Evolutionary conservation across 164 flowering plant genomes (phyloP), one percentile per base, ranked within the genome.

Genomic region (Tetracentron sinense): DNA sequence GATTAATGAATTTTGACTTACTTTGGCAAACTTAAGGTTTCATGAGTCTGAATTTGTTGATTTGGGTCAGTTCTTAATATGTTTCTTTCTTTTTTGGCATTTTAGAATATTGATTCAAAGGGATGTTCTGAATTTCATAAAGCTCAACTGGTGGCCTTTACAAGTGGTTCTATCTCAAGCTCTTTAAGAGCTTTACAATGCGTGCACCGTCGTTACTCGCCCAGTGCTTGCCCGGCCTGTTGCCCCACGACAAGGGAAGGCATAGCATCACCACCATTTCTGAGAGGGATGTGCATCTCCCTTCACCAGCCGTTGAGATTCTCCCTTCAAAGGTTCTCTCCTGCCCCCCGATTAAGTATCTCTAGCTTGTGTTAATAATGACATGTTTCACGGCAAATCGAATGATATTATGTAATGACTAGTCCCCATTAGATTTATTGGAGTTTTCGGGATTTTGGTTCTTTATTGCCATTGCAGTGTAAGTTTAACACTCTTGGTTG

Each of bases 241-340:
- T 76, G 71, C 81, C 86, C 28, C 82, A 79, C 28, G 94, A 87
- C 59, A 75, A 79, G 50, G 86, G 78, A 53, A 80, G 73, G 66
- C 85, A 78, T 10, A 61, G n/a, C n/a, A n/a, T n/a, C n/a, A n/a
- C 84, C 42, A 28, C 77, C 29, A 47, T 78, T 52, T 77, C 88
- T 0, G 96, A 89, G 23, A 85, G 75, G 59, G 93, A 84, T 75
- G 21, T 68, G 54, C 77, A 81, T 62, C 73, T 82, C 8, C 75
- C 88, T 65, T 79, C 86, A 19, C 98, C 96, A 5, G 98, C 98
- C 17, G 96, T 92, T 35, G 98, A 92, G 79, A 82, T 92, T 75
- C 54, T 87, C 33, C 96, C 98, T 52, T 89, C 96, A 63, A 92
- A 87, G 96, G 97, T 86, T 56, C 29, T 30, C 7, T 49, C 30